Conservation (phyloP, 1,139 yeast species). For the Geotrichum candidum region DNA sequence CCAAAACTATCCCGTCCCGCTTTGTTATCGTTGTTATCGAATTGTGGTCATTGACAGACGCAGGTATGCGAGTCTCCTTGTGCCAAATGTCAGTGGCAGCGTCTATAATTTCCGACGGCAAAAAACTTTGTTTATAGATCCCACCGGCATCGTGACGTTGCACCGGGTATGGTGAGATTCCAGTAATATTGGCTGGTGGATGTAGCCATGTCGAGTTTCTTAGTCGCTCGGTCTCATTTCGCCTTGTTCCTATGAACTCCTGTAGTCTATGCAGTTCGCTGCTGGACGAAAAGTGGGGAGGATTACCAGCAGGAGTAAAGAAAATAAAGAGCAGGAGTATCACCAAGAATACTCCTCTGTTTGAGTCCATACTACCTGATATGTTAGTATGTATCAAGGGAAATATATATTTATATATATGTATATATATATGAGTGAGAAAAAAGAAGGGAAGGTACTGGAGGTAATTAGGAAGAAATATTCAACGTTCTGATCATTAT, state of each 20-base stretch:
- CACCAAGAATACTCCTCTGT: conserved; percentile 26
- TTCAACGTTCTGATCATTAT: neutral
- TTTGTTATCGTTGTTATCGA: conserved; percentile 12
- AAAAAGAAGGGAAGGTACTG: neutral
- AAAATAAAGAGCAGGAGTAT: conserved; percentile 27
- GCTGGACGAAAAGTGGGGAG: conserved; percentile 30
- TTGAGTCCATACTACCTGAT: conserved; percentile 23
- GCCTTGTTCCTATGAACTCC: conserved; percentile 35
- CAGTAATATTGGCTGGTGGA: conserved; percentile 72
- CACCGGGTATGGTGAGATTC: conserved; percentile 38
- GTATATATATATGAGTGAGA: too few species aligned
- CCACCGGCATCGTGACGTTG: conserved; percentile 15
- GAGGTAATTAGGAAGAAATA: neutral
- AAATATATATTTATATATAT: neutral
- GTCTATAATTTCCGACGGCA: conserved; percentile 54
- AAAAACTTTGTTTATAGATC: conserved; percentile 46
- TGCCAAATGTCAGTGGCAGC: conserved; percentile 50
- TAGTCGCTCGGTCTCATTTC: conserved; percentile 36
- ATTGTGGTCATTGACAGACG: neutral
- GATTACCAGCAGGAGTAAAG: conserved; percentile 28
- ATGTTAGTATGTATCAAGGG: neutral
- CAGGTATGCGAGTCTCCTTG: conserved; percentile 23
- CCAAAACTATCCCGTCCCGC: neutral
- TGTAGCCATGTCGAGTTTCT: conserved; percentile 40
- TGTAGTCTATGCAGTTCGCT: conserved; percentile 29